Conservation (phyloP, 2,329 filamentous ascomycete species). For the Coleophoma eucalyptorum region DNA sequence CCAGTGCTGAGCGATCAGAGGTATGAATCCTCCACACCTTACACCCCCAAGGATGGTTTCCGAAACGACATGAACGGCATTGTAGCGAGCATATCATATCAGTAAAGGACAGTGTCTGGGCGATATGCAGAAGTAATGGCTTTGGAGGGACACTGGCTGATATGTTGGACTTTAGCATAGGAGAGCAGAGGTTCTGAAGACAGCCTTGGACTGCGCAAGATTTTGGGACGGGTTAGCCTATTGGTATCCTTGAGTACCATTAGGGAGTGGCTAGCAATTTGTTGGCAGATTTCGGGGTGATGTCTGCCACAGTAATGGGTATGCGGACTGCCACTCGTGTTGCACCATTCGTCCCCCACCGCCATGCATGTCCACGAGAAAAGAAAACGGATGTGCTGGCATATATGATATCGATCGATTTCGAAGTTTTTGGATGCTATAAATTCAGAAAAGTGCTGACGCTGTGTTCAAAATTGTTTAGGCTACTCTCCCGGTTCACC, state of each 20-base stretch:
- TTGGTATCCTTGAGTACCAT: neutral
- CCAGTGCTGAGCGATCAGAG: slow-evolving; percentile 13
- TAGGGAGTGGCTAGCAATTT: slow-evolving; percentile 4
- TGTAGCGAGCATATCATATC: too few relatives aligned
- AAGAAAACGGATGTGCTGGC: neutral
- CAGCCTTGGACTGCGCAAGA: too few relatives aligned
- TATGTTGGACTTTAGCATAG: neutral
- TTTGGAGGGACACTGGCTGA: neutral
- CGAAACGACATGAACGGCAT: too few relatives aligned
- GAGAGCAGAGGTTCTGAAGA: neutral
- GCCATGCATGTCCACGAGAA: neutral
- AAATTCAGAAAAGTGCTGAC: too few relatives aligned
- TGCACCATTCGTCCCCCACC: slow-evolving; percentile 1
- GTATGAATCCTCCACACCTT: neutral
- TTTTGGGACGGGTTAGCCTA: too few relatives aligned
- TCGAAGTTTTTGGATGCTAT: too few relatives aligned
- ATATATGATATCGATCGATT: neutral
- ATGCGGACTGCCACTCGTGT: slow-evolving; percentile 20
- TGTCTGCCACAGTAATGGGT: slow-evolving; percentile 35
- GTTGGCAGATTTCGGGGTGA: slow-evolving; percentile 9
- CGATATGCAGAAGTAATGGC: too few relatives aligned
- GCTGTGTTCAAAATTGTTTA: slow-evolving; percentile 6
- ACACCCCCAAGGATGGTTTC: slow-evolving; percentile 8
- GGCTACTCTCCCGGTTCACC: slow-evolving; percentile 27
- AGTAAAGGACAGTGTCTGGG: too few relatives aligned